phyloP scores from a whole-genome alignment of 805 yeast species.

The Middelhovenomyces tepae region DNA sequence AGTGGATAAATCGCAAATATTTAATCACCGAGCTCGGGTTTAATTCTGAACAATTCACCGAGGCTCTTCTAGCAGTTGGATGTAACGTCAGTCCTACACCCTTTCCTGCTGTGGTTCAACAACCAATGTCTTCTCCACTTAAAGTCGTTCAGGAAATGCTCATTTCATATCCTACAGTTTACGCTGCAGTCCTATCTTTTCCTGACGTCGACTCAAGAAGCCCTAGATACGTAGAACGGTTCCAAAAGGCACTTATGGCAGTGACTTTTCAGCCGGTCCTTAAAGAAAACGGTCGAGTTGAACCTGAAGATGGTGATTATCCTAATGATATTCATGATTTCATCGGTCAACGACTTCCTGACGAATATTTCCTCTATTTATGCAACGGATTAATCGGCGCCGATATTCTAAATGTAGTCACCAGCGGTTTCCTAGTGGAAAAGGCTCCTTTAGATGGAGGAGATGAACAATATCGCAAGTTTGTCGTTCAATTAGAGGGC shows the following conservation, averaged over 20 bases:
- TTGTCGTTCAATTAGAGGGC: slow-evolving; percentile 29
- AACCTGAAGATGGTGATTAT: slow-evolving; percentile 43
- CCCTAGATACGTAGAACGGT: slow-evolving; percentile 35
- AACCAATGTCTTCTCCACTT: slow-evolving; percentile 15
- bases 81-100: slow-evolving; percentile 62
- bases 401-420: slow-evolving; percentile 56
- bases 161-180: slow-evolving; percentile 22
- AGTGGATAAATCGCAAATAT: slow-evolving; percentile 50
- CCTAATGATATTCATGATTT: slow-evolving; percentile 80
- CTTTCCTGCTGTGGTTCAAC: slow-evolving; percentile 38
- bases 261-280: slow-evolving; percentile 68
- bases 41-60: slow-evolving; percentile 59
- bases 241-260: slow-evolving; percentile 60
- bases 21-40: slow-evolving; percentile 53
- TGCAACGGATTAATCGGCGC: slow-evolving; percentile 66
- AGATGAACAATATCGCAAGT: slow-evolving; percentile 45
- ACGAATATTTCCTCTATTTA: slow-evolving; percentile 73
- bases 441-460: slow-evolving; percentile 62
- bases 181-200: slow-evolving; percentile 21
- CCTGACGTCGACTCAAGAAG: slow-evolving; percentile 14
- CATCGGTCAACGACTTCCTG: slow-evolving; percentile 76
- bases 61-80: slow-evolving; percentile 71
- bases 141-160: slow-evolving; percentile 23
- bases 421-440: slow-evolving; percentile 53
- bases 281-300: slow-evolving; percentile 59